A percentile compares a stretch with the other conserved stretches of the same genome.
These are phyloP conservation scores for Barbarea vulgaris DNA, from an alignment of 345 rosid species.

Conservation along the genomic window DNA sequence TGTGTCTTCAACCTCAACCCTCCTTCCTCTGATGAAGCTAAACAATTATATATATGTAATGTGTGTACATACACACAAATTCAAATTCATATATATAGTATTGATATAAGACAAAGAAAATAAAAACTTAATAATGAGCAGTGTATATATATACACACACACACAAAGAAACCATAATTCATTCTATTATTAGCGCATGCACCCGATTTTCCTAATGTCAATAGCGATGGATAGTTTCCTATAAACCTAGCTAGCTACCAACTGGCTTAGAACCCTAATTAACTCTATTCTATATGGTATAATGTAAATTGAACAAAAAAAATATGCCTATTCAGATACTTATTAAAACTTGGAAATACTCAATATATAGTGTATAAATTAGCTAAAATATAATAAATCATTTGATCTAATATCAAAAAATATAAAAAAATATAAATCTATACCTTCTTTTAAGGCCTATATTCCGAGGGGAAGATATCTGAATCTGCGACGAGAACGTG, in stretches of 20 bases:
- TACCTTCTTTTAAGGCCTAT: conserved; percentile 91
- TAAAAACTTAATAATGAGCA: neutral
- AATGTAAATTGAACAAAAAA: neutral
- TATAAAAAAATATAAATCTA: neutral
- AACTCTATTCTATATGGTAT: conserved; percentile 6
- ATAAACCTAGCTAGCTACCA: conserved; percentile 22
- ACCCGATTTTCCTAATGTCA: neutral
- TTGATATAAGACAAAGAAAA: neutral
- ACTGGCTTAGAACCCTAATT: conserved; percentile 34
- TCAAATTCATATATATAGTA: neutral
- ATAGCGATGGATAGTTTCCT: conserved; percentile 13
- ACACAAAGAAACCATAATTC: neutral
- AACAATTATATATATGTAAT: neutral
- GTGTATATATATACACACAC: neutral
- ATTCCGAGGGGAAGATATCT: conserved; percentile 85
- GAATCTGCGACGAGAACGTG: conserved; percentile 45
- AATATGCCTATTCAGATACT: neutral
- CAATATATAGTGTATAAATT: neutral
- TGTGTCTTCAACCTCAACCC: conserved; percentile 37
- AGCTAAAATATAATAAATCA: conserved; percentile 5
- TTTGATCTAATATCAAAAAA: neutral
- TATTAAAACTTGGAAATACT: neutral
- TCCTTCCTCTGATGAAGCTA: conserved; percentile 24
- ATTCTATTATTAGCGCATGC: conserved; percentile 29
- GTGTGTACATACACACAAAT: neutral